Evolutionary conservation across 1,284 basidiomycete genomes (phyloP), one percentile per base, ranked within the genome.

Genomic region (Albatrellus sp.): DNA sequence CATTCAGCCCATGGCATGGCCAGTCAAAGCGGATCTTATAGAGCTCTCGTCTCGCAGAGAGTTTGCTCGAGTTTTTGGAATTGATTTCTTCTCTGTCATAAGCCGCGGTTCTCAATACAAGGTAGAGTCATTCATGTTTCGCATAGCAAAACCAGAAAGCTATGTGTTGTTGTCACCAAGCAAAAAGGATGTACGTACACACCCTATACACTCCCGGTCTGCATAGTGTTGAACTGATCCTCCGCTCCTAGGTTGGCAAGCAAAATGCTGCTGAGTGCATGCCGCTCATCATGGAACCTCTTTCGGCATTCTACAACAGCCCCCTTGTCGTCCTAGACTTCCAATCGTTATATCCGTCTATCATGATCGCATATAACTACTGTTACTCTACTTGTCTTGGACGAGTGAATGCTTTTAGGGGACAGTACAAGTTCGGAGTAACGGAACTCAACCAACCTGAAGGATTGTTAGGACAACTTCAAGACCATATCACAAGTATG

Each of bases 281-380:
- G 64, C 92, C 93, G 5, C 71, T 98, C 17, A 87, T 98, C 45
- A 89, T 94, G 77, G 94, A 98, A 59, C 94, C 94, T 0, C 70
- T 83, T 40, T 92, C 90, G 0, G 89, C 87, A 3, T 94, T 92
- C 58, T 98, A 97, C 64, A 87, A 78, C 40, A 88, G 88, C 52
- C 94, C 96, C 2, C 70, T 97, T 31, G 66, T 94, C 17, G 91
- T 94, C 6, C 72, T 98, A 44, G 96, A 98, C 62, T 98, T 98
- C 58, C 91, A 97, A 58, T 90, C 85, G 2, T 72, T 98, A 28
- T 98, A 98, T 58, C 94, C 96, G 0, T 93, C 90, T 0, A 73
- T 98, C 54, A 98, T 98, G 92, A 96, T 98, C 54, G 93, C 92
- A 5, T 94, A 98, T 67, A 98, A 98, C 60, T 91, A 92, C 60